Base-by-base conservation (phyloP, 2,329 filamentous ascomycete species). In the Fusarium zealandicum region DNA sequence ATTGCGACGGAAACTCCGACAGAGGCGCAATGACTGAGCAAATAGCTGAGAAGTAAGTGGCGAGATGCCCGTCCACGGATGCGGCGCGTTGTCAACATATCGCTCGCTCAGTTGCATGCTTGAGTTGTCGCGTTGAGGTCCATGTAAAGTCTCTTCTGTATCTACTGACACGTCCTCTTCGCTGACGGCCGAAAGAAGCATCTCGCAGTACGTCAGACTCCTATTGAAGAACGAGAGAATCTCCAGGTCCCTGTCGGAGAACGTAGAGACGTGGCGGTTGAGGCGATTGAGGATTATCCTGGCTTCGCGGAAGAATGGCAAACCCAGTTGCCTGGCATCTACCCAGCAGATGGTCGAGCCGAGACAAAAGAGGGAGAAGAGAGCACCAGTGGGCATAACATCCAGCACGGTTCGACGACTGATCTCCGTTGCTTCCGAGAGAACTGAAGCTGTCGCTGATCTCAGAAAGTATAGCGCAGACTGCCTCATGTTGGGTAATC, bases 301-400 rank as follows among this genome's bases (percentile, higher is more conserved):
- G 3, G 70, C 67, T 17, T 72, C 69, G 18, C 63, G 60, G 10
- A 75, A 63, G 49, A 74, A 75, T 0, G 72, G 71, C 3, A 70
- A 41, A 1, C 72, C 73, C 1, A 75, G 38, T 7, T 70, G 64
- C 5, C 65, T 62, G 0, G 73, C 66, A 20, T 77, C 74, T 0
- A 77, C 66, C 75, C 75, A 77, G 57, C 73, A 75, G 0, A 76
- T 66, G 0, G 73, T 74, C 0, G 75, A 76, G 0, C 74, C 75
- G 1, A 77, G 62, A 36, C 75, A 77, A 30, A 76, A 76, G 0
- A 77, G 59, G 0, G 75, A 70, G 2, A 76, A 72, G 0, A 77
- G 57, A 2, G 75, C 60, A 2, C 71, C 72, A 0, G 72, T 66
- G 0, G 75, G 75, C 6, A 77, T 48, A 3, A 55, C 47, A 5